These are phyloP conservation scores for Aspergillus heteromorphus DNA, from an alignment of 495 filamentous ascomycete species.

Conservation along the genomic window DNA sequence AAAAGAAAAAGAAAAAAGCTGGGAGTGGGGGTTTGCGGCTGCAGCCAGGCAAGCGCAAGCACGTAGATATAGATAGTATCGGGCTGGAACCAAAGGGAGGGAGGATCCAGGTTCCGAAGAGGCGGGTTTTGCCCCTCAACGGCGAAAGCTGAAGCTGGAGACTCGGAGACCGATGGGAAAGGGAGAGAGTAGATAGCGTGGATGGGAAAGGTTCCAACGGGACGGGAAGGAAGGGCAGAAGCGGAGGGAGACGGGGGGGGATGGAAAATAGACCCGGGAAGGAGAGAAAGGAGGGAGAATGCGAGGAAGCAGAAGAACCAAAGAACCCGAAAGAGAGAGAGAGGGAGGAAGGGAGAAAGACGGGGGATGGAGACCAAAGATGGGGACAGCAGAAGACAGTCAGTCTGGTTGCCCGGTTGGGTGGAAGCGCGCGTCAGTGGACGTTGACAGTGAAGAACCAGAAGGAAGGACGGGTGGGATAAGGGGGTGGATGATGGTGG, in stretches of 20 bases:
- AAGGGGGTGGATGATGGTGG: background rate
- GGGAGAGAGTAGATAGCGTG: background rate
- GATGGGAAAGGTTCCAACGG: background rate
- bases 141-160: background rate
- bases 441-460: background rate
- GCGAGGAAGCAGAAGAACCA: conserved; percentile 10
- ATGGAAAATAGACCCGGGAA: background rate
- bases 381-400: background rate
- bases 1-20: conserved; percentile 34
- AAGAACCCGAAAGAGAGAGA: conserved; percentile 2
- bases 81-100: background rate
- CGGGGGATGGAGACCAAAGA: background rate
- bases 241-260: background rate
- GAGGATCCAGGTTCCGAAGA: background rate
- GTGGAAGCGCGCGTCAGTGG: background rate
- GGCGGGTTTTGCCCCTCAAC: conserved; percentile 1
- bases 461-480: background rate
- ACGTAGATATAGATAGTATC: conserved; percentile 18
- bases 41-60: conserved; percentile 33
- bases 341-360: background rate
- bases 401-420: background rate
- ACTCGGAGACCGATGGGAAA: background rate
- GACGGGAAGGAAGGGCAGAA: conserved; percentile 1
- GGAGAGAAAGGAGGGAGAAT: conserved; percentile 2
- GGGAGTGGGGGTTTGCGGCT: conserved; percentile 56